These are phyloP conservation scores for Rosellinia necatrix DNA, from an alignment of 2,329 filamentous ascomycete species.

Conservation along the genomic window DNA sequence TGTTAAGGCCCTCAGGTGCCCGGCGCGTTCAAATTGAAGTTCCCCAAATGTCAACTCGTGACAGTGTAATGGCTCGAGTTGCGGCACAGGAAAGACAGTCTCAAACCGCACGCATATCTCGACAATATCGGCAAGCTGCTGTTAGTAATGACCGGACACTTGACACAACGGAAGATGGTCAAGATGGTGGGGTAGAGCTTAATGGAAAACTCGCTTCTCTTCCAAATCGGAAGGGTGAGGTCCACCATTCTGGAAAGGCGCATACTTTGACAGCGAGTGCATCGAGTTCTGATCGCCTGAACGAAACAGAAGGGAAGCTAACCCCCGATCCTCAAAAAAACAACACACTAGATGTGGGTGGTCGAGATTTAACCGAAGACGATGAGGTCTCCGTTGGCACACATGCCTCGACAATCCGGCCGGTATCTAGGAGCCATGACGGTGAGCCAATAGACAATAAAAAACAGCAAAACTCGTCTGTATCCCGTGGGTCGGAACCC, in stretches of 20 bases:
- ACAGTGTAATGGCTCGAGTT: constrained; percentile 29
- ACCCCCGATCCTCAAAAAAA: constrained; percentile 2
- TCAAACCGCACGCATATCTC: constrained; percentile 25
- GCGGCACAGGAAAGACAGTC: constrained; percentile 32
- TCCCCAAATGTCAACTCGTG: constrained; percentile 20
- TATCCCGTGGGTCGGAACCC: neutral
- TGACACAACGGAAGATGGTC: constrained; percentile 2
- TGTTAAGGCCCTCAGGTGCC: constrained; percentile 25
- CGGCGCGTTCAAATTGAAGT: constrained; percentile 28
- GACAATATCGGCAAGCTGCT: constrained; percentile 16
- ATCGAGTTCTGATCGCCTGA: neutral
- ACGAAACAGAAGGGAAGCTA: constrained; percentile 7
- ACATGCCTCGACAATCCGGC: constrained; percentile 35
- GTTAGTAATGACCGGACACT: neutral
- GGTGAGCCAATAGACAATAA: constrained; percentile 23
- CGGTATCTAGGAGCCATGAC: constrained; percentile 30
- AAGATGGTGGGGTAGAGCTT: constrained; percentile 5
- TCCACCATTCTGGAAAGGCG: constrained; percentile 15
- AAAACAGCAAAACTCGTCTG: constrained; percentile 5
- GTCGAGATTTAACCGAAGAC: constrained; percentile 27
- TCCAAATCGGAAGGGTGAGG: constrained; percentile 21
- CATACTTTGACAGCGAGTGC: neutral
- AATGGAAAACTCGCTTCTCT: constrained; percentile 14
- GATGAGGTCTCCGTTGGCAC: constrained; percentile 33
- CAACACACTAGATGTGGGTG: constrained; percentile 6